Evolutionary conservation across 1,139 yeast species (phyloP).

Genomic region (Lodderomyces theae): DNA sequence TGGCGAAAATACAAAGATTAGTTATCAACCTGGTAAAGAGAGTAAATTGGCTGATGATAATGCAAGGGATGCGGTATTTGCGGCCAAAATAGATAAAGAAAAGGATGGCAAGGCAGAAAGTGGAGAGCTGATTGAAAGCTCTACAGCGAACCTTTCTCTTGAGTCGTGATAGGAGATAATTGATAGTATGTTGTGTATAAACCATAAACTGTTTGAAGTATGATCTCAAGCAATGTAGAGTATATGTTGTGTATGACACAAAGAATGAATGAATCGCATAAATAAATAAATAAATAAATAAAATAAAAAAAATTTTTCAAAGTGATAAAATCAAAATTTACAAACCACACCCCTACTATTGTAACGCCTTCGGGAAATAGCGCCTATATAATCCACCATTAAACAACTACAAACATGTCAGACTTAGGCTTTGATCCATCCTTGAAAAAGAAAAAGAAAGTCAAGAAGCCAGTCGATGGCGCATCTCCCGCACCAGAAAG

Average conservation of each 20-base stretch:
- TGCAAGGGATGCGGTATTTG: slow-evolving; percentile 30
- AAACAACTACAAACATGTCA: slow-evolving; percentile 27
- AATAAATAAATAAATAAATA: too few species aligned
- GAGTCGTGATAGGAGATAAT: slow-evolving; percentile 1
- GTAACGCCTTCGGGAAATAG: not conserved
- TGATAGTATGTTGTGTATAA: too few species aligned
- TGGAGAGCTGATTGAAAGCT: slow-evolving; percentile 1
- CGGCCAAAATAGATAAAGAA: slow-evolving; percentile 8
- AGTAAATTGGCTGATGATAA: slow-evolving; percentile 46
- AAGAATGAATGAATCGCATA: too few species aligned
- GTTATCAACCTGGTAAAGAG: slow-evolving; percentile 49
- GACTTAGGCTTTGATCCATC: slow-evolving; percentile 78
- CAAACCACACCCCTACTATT: not conserved
- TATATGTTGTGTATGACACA: not conserved
- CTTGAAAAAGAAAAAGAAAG: slow-evolving; percentile 85
- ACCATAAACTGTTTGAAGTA: too few species aligned
- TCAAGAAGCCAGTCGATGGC: slow-evolving; percentile 10
- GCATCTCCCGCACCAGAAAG: slow-evolving; percentile 8
- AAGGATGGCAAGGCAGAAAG: slow-evolving; percentile 9
- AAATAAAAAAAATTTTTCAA: not conserved
- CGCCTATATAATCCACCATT: not conserved
- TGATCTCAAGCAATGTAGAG: too few species aligned
- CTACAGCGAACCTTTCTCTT: slow-evolving; percentile 1
- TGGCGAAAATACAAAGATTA: slow-evolving; percentile 43
- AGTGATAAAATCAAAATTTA: not conserved